Conservation (phyloP, 106 monocot genomes). For the Chionographis japonica region DNA sequence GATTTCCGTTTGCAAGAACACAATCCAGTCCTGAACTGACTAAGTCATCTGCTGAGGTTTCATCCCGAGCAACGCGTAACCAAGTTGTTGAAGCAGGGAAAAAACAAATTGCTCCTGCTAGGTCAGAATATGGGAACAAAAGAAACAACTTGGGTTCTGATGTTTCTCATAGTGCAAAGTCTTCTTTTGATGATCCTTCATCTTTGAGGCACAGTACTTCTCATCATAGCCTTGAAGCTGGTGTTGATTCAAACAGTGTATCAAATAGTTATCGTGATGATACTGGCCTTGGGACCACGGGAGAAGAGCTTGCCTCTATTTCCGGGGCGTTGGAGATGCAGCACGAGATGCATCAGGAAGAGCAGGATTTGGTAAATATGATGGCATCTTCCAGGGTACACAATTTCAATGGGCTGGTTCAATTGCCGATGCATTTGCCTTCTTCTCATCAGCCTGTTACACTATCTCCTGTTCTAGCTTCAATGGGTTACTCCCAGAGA, state of each 20-base stretch:
- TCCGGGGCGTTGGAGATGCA: constrained; percentile 47
- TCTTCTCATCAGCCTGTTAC: constrained; percentile 39
- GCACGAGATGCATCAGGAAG: constrained; percentile 54
- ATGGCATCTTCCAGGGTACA: constrained; percentile 51
- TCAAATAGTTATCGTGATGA: constrained; percentile 41
- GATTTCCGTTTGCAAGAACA: constrained; percentile 66
- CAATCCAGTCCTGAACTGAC: constrained; percentile 80
- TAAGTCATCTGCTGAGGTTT: constrained; percentile 33
- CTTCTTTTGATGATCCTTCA: constrained; percentile 38
- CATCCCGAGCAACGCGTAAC: constrained; percentile 26
- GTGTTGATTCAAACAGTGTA: constrained; percentile 31
- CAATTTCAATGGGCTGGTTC: constrained; percentile 47
- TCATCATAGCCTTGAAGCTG: constrained; percentile 23
- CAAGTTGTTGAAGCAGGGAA: constrained; percentile 31
- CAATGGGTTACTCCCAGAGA: constrained; percentile 42
- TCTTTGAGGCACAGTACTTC: constrained; percentile 36
- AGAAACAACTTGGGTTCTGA: constrained; percentile 38
- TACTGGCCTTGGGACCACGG: constrained; percentile 19
- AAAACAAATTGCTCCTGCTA: constrained; percentile 23
- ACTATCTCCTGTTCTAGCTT: constrained; percentile 38
- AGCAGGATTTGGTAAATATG: constrained; percentile 77
- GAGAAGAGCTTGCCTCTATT: constrained; percentile 48
- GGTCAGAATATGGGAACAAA: constrained; percentile 18
- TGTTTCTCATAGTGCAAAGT: constrained; percentile 25
- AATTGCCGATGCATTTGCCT: constrained; percentile 48